Percentiles rank a stretch among this genome's conserved stretches.
phyloP scores from a whole-genome alignment of 1,284 basidiomycete species.

The Sanghuangporus baumii region DNA sequence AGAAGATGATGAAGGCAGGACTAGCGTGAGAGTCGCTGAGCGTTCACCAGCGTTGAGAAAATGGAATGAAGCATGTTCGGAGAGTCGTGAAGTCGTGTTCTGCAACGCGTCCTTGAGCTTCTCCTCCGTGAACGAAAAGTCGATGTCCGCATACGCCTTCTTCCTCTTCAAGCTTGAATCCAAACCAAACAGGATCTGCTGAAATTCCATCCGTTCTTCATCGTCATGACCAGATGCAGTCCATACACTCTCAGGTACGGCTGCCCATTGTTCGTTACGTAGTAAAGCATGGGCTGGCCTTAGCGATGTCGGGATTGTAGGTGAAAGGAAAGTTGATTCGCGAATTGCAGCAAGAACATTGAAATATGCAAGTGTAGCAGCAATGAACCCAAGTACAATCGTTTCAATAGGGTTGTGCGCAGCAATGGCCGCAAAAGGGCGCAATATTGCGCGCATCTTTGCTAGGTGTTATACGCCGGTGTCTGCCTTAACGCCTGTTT shows the following conservation, averaged over 20 bases:
- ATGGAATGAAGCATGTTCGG: slow-evolving; percentile 12
- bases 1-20: slow-evolving; percentile 27
- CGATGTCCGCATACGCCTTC: slow-evolving; percentile 25
- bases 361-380: slow-evolving; percentile 59
- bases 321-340: slow-evolving; percentile 30
- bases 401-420: slow-evolving; percentile 37
- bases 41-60: slow-evolving; percentile 19
- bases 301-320: slow-evolving; percentile 33
- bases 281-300: slow-evolving; percentile 50
- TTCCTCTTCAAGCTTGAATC: slow-evolving; percentile 32
- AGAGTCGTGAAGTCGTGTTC: slow-evolving; percentile 8
- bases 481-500: background rate
- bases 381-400: slow-evolving; percentile 55
- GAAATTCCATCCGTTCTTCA: slow-evolving; percentile 46
- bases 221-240: slow-evolving; percentile 17
- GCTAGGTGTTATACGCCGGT: background rate
- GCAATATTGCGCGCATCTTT: slow-evolving; percentile 25
- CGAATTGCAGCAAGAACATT: slow-evolving; percentile 57
- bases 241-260: slow-evolving; percentile 49
- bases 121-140: background rate
- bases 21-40: slow-evolving; percentile 13
- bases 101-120: slow-evolving; percentile 11
- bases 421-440: slow-evolving; percentile 23
- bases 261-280: slow-evolving; percentile 39
- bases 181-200: slow-evolving; percentile 57